These are phyloP conservation scores for Diaporthe sp. DNA, from an alignment of 2,329 filamentous ascomycete species.

Conservation along the genomic window DNA sequence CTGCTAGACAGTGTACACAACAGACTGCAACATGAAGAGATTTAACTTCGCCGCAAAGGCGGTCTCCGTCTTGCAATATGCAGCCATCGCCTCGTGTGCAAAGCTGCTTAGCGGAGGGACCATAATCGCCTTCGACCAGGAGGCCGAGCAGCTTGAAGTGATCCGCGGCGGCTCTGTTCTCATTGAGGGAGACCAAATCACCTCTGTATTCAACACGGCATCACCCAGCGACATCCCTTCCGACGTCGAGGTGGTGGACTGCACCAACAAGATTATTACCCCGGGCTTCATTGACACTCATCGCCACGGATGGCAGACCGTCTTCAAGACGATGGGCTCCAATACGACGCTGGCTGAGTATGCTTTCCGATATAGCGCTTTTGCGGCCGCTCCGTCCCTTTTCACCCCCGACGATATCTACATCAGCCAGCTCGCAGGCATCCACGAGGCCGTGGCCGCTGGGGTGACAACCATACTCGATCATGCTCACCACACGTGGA, in stretches of 20 bases:
- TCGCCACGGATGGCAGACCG: conserved; percentile 69
- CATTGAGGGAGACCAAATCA: conserved; percentile 55
- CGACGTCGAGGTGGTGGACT: conserved; percentile 60
- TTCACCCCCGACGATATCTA: conserved; percentile 62
- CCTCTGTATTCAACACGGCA: conserved; percentile 49
- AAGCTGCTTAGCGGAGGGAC: conserved; percentile 50
- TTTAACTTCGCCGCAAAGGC: not conserved
- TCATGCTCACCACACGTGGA: conserved; percentile 66
- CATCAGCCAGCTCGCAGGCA: conserved; percentile 59
- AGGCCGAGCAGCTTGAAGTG: conserved; percentile 51
- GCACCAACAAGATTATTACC: conserved; percentile 64
- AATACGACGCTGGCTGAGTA: conserved; percentile 66
- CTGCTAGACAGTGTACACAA: not conserved
- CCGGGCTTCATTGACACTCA: conserved; percentile 72
- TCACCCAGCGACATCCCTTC: conserved; percentile 46
- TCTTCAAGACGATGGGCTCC: conserved; percentile 65
- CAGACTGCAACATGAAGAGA: not conserved
- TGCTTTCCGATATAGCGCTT: conserved; percentile 57
- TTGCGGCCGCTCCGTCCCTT: conserved; percentile 45
- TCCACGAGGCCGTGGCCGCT: conserved; percentile 64
- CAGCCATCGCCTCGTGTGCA: not conserved
- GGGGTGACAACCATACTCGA: conserved; percentile 68
- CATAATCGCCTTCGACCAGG: conserved; percentile 56
- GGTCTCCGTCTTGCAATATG: not conserved
- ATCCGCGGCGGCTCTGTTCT: conserved; percentile 58